These are phyloP conservation scores for Aspergillus sp. DNA, from an alignment of 2,329 filamentous ascomycete species.

Conservation along the genomic window DNA sequence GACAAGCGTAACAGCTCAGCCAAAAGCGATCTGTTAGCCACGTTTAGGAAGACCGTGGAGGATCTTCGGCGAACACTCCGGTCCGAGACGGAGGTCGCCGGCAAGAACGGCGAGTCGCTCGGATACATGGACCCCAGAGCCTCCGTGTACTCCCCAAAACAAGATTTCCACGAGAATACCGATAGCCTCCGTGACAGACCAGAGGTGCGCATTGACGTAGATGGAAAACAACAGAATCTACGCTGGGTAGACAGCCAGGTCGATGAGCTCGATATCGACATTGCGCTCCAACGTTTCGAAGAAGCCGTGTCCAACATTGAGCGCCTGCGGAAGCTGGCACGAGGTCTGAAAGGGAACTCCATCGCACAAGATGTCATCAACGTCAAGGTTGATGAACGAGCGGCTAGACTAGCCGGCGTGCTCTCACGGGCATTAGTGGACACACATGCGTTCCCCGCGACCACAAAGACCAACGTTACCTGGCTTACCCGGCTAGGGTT, in stretches of 20 bases:
- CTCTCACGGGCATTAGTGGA: conserved; percentile 78
- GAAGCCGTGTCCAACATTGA: conserved; percentile 82
- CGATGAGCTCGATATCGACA: conserved; percentile 94
- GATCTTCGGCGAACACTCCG: conserved; percentile 84
- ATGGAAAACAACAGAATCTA: conserved; percentile 94
- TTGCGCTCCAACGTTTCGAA: conserved; percentile 88
- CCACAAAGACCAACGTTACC: conserved; percentile 78
- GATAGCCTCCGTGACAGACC: conserved; percentile 75
- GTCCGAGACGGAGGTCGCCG: conserved; percentile 84
- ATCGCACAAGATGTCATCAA: conserved; percentile 91
- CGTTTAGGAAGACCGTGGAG: conserved; percentile 90
- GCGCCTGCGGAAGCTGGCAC: conserved; percentile 77
- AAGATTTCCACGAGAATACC: conserved; percentile 76
- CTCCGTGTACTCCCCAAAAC: conserved; percentile 72
- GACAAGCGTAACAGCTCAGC: conserved; percentile 78
- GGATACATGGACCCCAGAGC: conserved; percentile 84
- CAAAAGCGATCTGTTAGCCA: conserved; percentile 80
- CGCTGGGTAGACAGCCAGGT: conserved; percentile 95
- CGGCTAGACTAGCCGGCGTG: conserved; percentile 73
- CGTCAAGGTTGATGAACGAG: conserved; percentile 86
- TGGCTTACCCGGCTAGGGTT: conserved; percentile 89
- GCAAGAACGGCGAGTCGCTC: conserved; percentile 81
- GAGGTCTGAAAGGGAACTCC: conserved; percentile 79
- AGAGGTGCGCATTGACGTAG: conserved; percentile 86
- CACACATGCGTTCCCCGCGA: conserved; percentile 74